Base-by-base conservation (phyloP, 139 green algal genomes). In the Spirogloea muscicola region DNA sequence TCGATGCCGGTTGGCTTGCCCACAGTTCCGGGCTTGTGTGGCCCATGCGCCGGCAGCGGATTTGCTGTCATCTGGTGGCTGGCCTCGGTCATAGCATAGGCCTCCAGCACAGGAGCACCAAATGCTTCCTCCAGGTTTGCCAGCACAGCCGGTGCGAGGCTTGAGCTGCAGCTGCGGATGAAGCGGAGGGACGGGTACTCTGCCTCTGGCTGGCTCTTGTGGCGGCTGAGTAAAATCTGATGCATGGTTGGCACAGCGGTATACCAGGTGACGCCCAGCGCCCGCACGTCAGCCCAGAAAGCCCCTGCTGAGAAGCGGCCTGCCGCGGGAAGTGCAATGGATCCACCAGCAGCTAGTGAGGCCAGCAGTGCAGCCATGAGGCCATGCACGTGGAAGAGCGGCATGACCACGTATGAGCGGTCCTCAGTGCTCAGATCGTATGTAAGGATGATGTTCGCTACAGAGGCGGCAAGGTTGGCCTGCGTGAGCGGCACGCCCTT, bases 341-440 rank as follows among this genome's bases (percentile, higher is more conserved):
- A 37, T 0, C 70, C 83, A 3, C 89, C 79, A 0, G 90, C 81
- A 0, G 86, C 67, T 51, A 96, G 78, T 3, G 89, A 84, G 0
- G 91, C 74, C 49, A 96, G 75, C 52, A 94, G 79, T 27, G 86
- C 87, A 48, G 84, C 86, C 83, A 95, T 92, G 21, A 96, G 81
- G 16, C 91, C 91, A 62, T 94, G 89, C 58, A 96, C 90, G 84
- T 96, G 91, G 85, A 96, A 96, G 0, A 96, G 85, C 0, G 91
- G 91, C 90, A 95, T 94, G 21, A 82, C 75, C 4, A 77, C 21
- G 18, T 69, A 48, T 10, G 34, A n/a, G 33, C 74, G 43, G 84
- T 95, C 90, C 0, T 44, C 40, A 1, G 82, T 48, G 0, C 25
- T 57, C 2, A 95, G 82, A 66, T 94, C 87, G 70, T 95, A 95